Evolutionary conservation across 2,329 filamentous ascomycete species (phyloP).

Genomic region (Whalleya microplaca): DNA sequence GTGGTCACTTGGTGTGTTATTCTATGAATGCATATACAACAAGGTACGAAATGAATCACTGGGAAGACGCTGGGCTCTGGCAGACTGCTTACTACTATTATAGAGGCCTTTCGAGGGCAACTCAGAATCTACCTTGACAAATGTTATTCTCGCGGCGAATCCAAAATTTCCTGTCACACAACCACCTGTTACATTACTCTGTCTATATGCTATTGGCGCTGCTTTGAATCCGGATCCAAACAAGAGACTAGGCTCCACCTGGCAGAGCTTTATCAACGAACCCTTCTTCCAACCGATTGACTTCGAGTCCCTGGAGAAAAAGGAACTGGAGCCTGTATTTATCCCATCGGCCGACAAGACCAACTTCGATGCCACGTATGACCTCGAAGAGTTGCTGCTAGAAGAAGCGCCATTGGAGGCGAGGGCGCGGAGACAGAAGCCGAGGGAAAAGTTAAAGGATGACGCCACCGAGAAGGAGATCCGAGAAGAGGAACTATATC

Average conservation of each 20-base stretch:
- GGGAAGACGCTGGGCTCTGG: background rate
- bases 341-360: slow-evolving; percentile 95
- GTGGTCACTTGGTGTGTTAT: slow-evolving; percentile 98
- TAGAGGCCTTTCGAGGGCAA: slow-evolving; percentile 92
- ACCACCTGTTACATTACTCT: slow-evolving; percentile 85
- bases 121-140: slow-evolving; percentile 78
- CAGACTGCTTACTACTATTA: slow-evolving; percentile 35
- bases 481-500: slow-evolving; percentile 89
- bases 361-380: slow-evolving; percentile 98
- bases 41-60: slow-evolving; percentile 63
- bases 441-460: slow-evolving; percentile 85
- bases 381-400: slow-evolving; percentile 88
- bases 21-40: slow-evolving; percentile 99
- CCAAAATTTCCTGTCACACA: slow-evolving; percentile 92
- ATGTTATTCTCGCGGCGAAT: slow-evolving; percentile 78
- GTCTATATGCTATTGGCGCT: slow-evolving; percentile 84
- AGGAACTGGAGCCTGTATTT: slow-evolving; percentile 89
- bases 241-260: slow-evolving; percentile 83
- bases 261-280: slow-evolving; percentile 83
- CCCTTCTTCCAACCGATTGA: slow-evolving; percentile 88
- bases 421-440: slow-evolving; percentile 89
- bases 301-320: slow-evolving; percentile 81
- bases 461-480: slow-evolving; percentile 96
- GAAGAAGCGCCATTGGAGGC: slow-evolving; percentile 96
- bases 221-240: slow-evolving; percentile 80